Base-by-base conservation (phyloP, 345 rosid species). In the Linum usitatissimum region DNA sequence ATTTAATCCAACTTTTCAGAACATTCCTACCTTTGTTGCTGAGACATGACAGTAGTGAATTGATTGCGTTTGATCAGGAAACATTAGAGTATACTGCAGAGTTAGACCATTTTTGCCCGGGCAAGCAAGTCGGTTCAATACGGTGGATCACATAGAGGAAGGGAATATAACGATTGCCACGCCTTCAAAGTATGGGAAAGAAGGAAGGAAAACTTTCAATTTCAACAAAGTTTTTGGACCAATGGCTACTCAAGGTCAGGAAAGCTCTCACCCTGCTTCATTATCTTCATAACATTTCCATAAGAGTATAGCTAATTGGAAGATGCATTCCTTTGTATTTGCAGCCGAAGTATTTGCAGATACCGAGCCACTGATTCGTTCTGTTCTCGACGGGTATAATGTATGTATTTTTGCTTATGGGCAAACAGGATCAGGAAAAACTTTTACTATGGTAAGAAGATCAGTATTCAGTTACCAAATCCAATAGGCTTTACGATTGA, bases 351-450 rank as follows among this genome's bases (percentile, higher is more conserved):
- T 73, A 48, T 73, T 73, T 51, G 18, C 67, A 28, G 77, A 73
- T 58, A 73, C 70, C 18, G 73, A 57, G 67, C 73, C 77, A n/a
- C 49, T 73, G 77, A 73, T 73, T 19, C 69, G 77, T 12, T 73
- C 77, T 30, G 77, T 68, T 61, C 73, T 73, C 64, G 77, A 73
- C 30, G 77, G 77, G 3, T 73, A 60, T 59, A 73, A 73, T 40
- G 73, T 73, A 15, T 73, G 77, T 40, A 73, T 73, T 42, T 73
- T 73, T 61, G 77, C 77, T 20, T 73, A 73, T 51, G 77, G 77
- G 17, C 77, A 73, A 61, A 73, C 77, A 18, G 77, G 77, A 57
- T 73, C 77, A 0, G 77, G 77, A 9, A 73, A 73, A 40, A 73
- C 77, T 48, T 61, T 20, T 57, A 73, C 77, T 12, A 73, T 73